phyloP scores from a whole-genome alignment of 2,329 filamentous ascomycete species.

The Botrytis porri region DNA sequence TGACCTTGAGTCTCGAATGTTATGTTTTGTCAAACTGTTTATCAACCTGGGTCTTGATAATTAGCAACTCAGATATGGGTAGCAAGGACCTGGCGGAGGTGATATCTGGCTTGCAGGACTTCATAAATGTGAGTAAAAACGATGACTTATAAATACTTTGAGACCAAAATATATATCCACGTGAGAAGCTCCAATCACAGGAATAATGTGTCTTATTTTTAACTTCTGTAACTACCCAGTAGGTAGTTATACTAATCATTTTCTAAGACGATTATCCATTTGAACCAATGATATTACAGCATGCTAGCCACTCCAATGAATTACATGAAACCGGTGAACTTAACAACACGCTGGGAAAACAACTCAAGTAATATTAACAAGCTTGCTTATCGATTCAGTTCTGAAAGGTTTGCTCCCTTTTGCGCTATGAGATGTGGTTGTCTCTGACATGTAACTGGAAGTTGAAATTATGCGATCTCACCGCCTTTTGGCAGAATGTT shows the following conservation, averaged over 20 bases:
- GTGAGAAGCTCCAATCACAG: neutral
- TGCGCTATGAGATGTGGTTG: neutral
- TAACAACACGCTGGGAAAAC: accelerated
- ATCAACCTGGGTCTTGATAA: neutral
- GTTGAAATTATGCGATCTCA: neutral
- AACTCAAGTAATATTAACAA: neutral
- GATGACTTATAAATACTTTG: neutral
- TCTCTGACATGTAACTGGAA: neutral
- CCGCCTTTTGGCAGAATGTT: conserved; percentile 13
- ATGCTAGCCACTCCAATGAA: neutral
- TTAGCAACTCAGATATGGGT: too few relatives aligned
- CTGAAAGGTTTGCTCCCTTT: too few relatives aligned
- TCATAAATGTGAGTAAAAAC: neutral
- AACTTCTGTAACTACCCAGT: neutral
- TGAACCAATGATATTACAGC: neutral
- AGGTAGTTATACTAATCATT: neutral
- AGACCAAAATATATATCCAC: neutral
- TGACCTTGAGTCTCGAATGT: neutral
- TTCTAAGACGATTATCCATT: neutral
- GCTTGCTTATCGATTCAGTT: accelerated
- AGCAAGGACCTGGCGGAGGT: neutral
- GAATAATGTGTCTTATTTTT: neutral
- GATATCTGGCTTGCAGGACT: neutral
- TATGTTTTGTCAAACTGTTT: neutral
- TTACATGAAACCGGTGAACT: neutral